Evolutionary conservation across 2,329 filamentous ascomycete species (phyloP), one percentile per base, ranked within the genome.

Genomic region (Hymenoscyphus repandus): DNA sequence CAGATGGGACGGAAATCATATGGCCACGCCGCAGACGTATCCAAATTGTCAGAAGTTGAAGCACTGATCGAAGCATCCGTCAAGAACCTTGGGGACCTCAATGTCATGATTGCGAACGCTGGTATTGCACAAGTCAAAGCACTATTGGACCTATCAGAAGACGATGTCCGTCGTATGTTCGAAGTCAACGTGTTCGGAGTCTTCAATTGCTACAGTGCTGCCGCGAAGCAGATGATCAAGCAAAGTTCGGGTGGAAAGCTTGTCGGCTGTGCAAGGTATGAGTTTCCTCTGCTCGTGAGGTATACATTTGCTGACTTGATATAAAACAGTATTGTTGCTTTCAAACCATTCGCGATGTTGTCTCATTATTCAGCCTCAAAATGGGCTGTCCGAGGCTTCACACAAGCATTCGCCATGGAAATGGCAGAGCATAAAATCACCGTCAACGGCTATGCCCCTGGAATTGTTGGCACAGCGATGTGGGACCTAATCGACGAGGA

Each of bases 401-500:
- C 79, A 1, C 82, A 86, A 64, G 78, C 75, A 0, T 84, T 83
- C 55, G 83, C 83, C 0, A 80, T 83, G 76, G 82, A 85, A 58
- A 71, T 86, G 69, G 83, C 83, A 0, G 67, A 69, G 44, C 75
- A 87, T 61, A 72, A 80, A 51, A 87, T 88, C 63, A 85, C 80
- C 0, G 82, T 79, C 30, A 88, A 87, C 57, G 77, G 78, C 0
- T 87, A 86, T 58, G 82, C 80, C 0, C 84, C 84, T 0, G 77
- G 3, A 75, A 84, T 87, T 43, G 81, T 87, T 0, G 80, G 76
- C 0, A 86, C 82, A 0, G 70, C 72, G 0, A 86, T 86, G 82
- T 87, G 83, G 83, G 82, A 86, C 41, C 62, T 79, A 2, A 85
- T 87, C 48, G 84, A 86, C 53, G 76, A 79, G 55, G 76, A 76